Evolutionary conservation across 768 basidiomycete species (phyloP), one percentile per base, ranked within the genome.

Genomic region (Steccherinum ochraceum): DNA sequence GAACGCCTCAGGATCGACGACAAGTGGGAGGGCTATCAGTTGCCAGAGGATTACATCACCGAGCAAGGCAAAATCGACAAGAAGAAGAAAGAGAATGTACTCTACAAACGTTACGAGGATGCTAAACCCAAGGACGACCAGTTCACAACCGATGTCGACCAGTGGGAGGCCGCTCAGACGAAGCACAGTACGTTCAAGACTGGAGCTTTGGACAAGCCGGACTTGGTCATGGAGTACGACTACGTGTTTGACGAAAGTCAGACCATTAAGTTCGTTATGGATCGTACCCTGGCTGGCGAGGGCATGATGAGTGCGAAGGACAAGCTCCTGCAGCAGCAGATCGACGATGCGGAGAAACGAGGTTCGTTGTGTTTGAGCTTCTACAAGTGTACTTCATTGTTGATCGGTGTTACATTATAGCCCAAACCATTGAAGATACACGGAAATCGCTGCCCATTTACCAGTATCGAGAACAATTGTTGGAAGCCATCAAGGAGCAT

Each of bases 161-260:
- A 94, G 66, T 99, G 93, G 93, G 96, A 99, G 69, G 86, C 85
- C 43, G 79, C 81, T 67, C 96, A 99, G 69, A 89, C 93, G 21
- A 76, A 79, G 50, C 85, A 92, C 61, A 92, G 91, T 59, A 87
- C 89, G 12, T 90, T 97, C 72, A 86, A 81, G 65, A 86, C 85
- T 2, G 93, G 96, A 24, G 93, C 96, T 2, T 65, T 94, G 82
- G 96, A 99, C 67, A 92, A 90, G 67, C 77, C 68, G 40, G 84
- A 89, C 54, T 53, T 88, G 18, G 81, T 84, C 24, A 92, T 93
- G 26, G 83, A 86, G 40, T 98, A 95, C 61, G 95, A 98, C 52
- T 99, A 93, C 64, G 95, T 99, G 43, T 97, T 99, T 61, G 96
- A 99, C 66, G 96, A 98, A 67, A 89, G 83, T 60, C 95, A 96